These are phyloP conservation scores for Hawksworthiomyces lignivorus DNA, from an alignment of 2,329 filamentous ascomycete genomes.

Conservation along the genomic window DNA sequence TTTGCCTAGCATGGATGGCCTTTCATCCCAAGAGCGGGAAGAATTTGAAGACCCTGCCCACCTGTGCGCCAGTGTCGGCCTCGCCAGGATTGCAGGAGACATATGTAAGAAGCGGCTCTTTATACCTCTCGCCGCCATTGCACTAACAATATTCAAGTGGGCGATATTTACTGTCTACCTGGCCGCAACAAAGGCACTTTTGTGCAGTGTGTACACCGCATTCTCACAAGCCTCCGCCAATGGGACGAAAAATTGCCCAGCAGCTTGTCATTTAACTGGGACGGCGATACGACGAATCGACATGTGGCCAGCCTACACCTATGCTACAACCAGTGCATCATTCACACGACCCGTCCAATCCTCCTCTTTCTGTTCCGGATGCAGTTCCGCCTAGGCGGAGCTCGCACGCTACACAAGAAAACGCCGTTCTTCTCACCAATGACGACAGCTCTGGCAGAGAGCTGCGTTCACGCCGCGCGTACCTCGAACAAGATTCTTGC, in stretches of 20 bases:
- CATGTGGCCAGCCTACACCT: background rate
- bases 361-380: slow-evolving; percentile 21
- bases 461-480: slow-evolving; percentile 24
- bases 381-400: slow-evolving; percentile 12
- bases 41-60: slow-evolving; percentile 28
- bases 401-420: background rate
- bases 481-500: slow-evolving; percentile 15
- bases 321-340: slow-evolving; percentile 24
- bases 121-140: no score
- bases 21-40: slow-evolving; percentile 29
- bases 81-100: slow-evolving; percentile 26
- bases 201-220: slow-evolving; percentile 25
- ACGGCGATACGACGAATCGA: background rate
- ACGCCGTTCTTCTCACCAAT: slow-evolving; percentile 19
- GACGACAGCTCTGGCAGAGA: slow-evolving; percentile 24
- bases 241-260: slow-evolving; percentile 25
- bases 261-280: slow-evolving; percentile 16
- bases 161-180: slow-evolving; percentile 26
- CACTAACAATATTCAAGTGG: background rate
- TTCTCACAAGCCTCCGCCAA: slow-evolving; percentile 21
- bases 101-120: background rate
- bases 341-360: slow-evolving; percentile 25
- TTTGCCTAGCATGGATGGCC: slow-evolving; percentile 22
- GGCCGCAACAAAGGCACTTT: slow-evolving; percentile 23
- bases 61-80: slow-evolving; percentile 27